Evolutionary conservation across 2,329 filamentous ascomycete genomes (phyloP).

Genomic region (Venturiaceae sp.): DNA sequence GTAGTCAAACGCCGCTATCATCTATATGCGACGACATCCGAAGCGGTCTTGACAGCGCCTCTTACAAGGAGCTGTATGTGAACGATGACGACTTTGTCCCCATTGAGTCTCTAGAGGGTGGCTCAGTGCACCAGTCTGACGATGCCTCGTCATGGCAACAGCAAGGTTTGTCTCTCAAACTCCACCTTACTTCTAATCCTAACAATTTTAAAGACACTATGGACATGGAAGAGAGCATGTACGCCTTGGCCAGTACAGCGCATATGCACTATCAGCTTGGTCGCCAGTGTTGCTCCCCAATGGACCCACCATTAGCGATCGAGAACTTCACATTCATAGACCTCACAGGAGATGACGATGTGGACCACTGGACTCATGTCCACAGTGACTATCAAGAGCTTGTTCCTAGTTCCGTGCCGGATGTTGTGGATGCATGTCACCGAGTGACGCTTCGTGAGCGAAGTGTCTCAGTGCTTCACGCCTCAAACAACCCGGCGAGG

Average conservation of each 20-base stretch:
- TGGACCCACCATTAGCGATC: conserved; percentile 2
- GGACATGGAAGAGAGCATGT: conserved; percentile 1
- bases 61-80: conserved; percentile 2
- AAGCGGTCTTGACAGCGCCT: conserved; percentile 2
- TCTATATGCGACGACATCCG: conserved; percentile 3
- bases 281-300: conserved; percentile 1
- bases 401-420: conserved; percentile 2
- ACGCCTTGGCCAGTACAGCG: conserved; percentile 2
- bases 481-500: background rate
- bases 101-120: conserved; percentile 3
- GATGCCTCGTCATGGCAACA: conserved; percentile 1
- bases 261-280: conserved; percentile 3
- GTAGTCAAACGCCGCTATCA: conserved; percentile 2
- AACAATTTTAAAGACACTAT: conserved; percentile 3
- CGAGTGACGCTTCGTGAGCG: conserved; percentile 2
- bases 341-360: conserved; percentile 3
- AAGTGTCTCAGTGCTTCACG: conserved; percentile 1
- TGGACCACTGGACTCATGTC: conserved; percentile 3
- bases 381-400: conserved; percentile 3
- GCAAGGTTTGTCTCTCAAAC: conserved; percentile 2
- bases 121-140: conserved; percentile 2
- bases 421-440: conserved; percentile 1
- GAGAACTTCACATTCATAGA: conserved; percentile 3
- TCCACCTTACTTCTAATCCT: conserved; percentile 3
- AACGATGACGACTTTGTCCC: conserved; percentile 1